A percentile compares a stretch with the other conserved stretches of the same genome.
These are phyloP conservation scores for Phytophthora idaei DNA, from an alignment of 352 stramenopile species.

Conservation along the genomic window DNA sequence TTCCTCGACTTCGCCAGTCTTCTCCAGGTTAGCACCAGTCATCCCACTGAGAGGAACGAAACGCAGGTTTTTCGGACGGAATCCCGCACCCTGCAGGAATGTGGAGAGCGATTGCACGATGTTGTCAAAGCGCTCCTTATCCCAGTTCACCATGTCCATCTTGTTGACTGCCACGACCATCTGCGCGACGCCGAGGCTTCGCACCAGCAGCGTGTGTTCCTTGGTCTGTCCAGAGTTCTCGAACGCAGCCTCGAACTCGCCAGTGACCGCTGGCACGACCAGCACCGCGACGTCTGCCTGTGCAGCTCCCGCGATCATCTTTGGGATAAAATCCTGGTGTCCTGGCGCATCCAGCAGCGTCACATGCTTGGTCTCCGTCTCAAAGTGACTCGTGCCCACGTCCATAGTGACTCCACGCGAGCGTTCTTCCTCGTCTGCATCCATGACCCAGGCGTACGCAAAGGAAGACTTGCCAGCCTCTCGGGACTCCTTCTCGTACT, in stretches of 20 bases:
- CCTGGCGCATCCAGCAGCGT: conserved; percentile 97
- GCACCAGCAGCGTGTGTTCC: conserved; percentile 96
- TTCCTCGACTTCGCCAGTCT: conserved; percentile 48
- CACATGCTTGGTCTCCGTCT: conserved; percentile 90
- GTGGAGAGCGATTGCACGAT: conserved; percentile 76
- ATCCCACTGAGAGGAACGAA: conserved; percentile 91
- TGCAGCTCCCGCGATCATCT: conserved; percentile 96
- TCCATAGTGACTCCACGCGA: conserved; percentile 98
- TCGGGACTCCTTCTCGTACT: conserved; percentile 91
- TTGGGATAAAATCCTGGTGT: conserved; percentile 97
- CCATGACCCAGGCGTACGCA: conserved; percentile 95
- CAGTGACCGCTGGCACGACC: conserved; percentile 94
- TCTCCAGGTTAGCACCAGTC: conserved; percentile 82
- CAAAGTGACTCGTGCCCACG: conserved; percentile 94
- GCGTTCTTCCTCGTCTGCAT: conserved; percentile 88
- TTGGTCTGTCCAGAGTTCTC: conserved; percentile 96
- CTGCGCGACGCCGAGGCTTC: conserved; percentile 94
- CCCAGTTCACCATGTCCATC: conserved; percentile 93
- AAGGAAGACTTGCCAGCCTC: conserved; percentile 95
- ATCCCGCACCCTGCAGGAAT: conserved; percentile 80
- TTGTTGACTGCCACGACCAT: conserved; percentile 98
- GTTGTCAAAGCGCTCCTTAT: conserved; percentile 78
- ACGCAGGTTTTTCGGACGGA: conserved; percentile 78
- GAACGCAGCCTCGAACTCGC: conserved; percentile 97
- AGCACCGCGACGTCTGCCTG: conserved; percentile 93